These are phyloP conservation scores for Rhynchospora tenuis DNA, from an alignment of 176 grass and related monocot genomes.

Conservation along the genomic window DNA sequence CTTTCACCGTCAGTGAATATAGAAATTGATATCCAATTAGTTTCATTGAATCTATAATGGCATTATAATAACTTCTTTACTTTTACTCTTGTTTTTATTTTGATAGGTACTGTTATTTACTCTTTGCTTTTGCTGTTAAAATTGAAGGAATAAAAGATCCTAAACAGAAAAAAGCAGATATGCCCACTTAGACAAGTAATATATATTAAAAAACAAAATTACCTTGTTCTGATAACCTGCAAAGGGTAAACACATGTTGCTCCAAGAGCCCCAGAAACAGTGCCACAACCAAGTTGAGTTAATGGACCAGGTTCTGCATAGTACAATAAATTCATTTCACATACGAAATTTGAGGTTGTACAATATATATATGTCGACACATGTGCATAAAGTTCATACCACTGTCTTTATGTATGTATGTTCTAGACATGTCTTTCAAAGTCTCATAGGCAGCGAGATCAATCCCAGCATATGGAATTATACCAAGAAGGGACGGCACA, in stretches of 20 bases:
- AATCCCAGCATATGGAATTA: constrained; percentile 89
- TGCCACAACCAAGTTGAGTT: constrained; percentile 83
- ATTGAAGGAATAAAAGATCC: constrained; percentile 5
- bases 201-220: constrained; percentile 2
- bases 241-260: constrained; percentile 96
- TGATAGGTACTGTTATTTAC: constrained; percentile 7
- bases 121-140: not conserved
- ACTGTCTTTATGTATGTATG: constrained; percentile 72
- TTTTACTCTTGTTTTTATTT: not conserved
- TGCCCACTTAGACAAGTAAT: not conserved
- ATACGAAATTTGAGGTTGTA: constrained; percentile 16
- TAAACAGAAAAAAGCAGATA: not conserved
- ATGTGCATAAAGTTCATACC: constrained; percentile 38
- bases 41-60: not conserved
- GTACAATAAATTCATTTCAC: constrained; percentile 14
- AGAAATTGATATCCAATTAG: not conserved
- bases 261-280: constrained; percentile 78
- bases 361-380: not conserved
- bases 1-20: not conserved
- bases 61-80: not conserved
- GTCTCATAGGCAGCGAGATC: constrained; percentile 96
- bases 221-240: constrained; percentile 99
- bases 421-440: constrained; percentile 82
- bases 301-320: constrained; percentile 88
- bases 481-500: constrained; percentile 89